A percentile compares a stretch with the other conserved stretches of the same genome.
Evolutionary conservation across 164 flowering plant genomes (phyloP).

Genomic region (Echeveria elegans): DNA sequence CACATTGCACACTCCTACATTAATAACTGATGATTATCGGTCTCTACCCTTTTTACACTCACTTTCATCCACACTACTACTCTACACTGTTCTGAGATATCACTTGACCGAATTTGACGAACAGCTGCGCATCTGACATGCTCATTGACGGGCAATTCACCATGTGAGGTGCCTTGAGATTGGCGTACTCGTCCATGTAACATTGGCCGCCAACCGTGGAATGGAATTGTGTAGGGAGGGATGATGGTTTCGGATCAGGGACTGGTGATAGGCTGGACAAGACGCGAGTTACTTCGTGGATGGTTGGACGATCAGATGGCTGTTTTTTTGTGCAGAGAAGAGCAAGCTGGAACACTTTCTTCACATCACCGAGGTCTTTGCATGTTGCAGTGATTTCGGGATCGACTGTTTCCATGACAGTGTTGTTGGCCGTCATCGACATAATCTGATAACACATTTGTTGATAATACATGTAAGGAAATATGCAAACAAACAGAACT

Average conservation of each 20-base stretch:
- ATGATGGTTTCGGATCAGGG: conserved; percentile 15
- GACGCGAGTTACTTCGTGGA: conserved; percentile 92
- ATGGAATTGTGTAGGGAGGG: conserved; percentile 11
- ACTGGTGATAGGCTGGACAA: conserved; percentile 45
- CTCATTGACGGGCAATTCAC: conserved; percentile 59
- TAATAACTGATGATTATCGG: too few relatives aligned
- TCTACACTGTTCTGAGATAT: conserved; percentile 65
- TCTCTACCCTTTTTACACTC: background rate
- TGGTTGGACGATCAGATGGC: conserved; percentile 80
- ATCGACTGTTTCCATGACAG: conserved; percentile 92
- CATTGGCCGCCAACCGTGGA: conserved; percentile 30
- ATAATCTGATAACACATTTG: conserved; percentile 36
- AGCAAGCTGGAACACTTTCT: conserved; percentile 54
- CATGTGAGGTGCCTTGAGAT: conserved; percentile 62
- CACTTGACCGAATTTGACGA: conserved; percentile 87
- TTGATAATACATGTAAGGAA: background rate
- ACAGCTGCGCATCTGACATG: conserved; percentile 91
- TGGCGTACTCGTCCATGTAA: conserved; percentile 69
- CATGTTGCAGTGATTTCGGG: conserved; percentile 72
- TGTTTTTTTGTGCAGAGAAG: conserved; percentile 85
- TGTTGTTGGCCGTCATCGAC: conserved; percentile 82
- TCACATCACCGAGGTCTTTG: conserved; percentile 73
- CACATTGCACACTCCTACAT: too few relatives aligned
- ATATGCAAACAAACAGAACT: background rate
- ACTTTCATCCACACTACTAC: background rate